These are phyloP conservation scores for Yarrowia deformans DNA, from an alignment of 805 yeast species.

Conservation along the genomic window DNA sequence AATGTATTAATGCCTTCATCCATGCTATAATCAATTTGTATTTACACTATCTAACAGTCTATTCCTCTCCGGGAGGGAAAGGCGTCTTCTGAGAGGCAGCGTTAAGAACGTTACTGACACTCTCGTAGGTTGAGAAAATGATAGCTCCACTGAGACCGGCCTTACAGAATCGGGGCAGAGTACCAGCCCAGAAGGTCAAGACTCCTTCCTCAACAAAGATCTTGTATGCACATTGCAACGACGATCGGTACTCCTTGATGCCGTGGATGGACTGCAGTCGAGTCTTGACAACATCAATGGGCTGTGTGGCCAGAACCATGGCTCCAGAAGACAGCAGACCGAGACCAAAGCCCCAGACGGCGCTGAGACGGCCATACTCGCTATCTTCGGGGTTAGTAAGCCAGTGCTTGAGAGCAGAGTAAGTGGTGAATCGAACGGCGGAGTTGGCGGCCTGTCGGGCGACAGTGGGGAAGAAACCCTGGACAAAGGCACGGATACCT, in stretches of 20 bases:
- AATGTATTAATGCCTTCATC: neutral
- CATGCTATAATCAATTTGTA: constrained; percentile 16
- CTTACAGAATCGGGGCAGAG: constrained; percentile 68
- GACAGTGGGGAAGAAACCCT: constrained; percentile 84
- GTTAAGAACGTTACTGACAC: constrained; percentile 58
- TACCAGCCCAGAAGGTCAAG: constrained; percentile 51
- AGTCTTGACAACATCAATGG: constrained; percentile 85
- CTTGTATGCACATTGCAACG: constrained; percentile 50
- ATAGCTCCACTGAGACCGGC: constrained; percentile 76
- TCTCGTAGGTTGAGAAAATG: constrained; percentile 68
- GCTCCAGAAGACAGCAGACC: constrained; percentile 74
- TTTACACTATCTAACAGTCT: constrained; percentile 26
- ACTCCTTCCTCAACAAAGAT: constrained; percentile 54
- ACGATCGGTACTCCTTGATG: constrained; percentile 49
- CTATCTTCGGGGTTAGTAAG: constrained; percentile 44
- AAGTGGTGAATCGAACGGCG: constrained; percentile 83
- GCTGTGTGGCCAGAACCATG: constrained; percentile 83
- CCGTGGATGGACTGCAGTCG: constrained; percentile 74
- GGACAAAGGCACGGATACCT: constrained; percentile 79
- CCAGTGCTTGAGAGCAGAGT: constrained; percentile 76
- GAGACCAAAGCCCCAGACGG: constrained; percentile 51
- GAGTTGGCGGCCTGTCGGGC: constrained; percentile 80
- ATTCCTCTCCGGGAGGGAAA: constrained; percentile 48
- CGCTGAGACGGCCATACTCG: constrained; percentile 47
- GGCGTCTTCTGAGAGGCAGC: constrained; percentile 53